These are phyloP conservation scores for Cardamine resedifolia DNA, from an alignment of 345 rosid genomes.

Conservation along the genomic window DNA sequence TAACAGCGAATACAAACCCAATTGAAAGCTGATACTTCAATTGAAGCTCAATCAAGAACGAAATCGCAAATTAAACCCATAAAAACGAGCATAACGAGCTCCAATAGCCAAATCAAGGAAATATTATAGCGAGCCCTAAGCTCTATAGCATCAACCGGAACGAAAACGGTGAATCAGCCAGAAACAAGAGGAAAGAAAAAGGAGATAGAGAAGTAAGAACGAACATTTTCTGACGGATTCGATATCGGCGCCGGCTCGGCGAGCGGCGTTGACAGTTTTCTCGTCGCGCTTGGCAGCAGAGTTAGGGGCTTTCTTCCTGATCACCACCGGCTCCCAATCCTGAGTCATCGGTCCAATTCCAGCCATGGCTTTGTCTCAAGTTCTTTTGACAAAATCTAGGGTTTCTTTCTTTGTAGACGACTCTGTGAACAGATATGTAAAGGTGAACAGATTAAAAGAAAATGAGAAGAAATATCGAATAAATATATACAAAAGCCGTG, in stretches of 20 bases:
- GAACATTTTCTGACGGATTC: slow-evolving; percentile 67
- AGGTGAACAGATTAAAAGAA: not conserved
- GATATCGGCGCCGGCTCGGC: slow-evolving; percentile 77
- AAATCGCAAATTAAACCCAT: not conserved
- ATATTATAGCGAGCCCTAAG: slow-evolving; percentile 2
- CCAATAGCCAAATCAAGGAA: slow-evolving; percentile 1
- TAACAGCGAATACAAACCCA: not conserved
- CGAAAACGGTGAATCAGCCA: not conserved
- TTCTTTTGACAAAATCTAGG: slow-evolving; percentile 29
- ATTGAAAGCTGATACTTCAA: no score
- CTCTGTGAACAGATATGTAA: no score
- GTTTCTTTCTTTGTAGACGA: no score
- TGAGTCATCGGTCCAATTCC: slow-evolving; percentile 73
- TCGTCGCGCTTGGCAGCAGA: slow-evolving; percentile 77
- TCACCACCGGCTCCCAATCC: slow-evolving; percentile 91
- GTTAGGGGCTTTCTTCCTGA: slow-evolving; percentile 67
- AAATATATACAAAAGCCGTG: slow-evolving; percentile 1
- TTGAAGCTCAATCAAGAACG: not conserved
- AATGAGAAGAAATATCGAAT: not conserved
- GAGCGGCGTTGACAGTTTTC: slow-evolving; percentile 86
- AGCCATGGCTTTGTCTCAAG: slow-evolving; percentile 42
- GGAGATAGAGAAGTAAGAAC: slow-evolving; percentile 21
- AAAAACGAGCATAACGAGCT: not conserved
- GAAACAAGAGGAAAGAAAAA: not conserved
- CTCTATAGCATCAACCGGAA: not conserved